Percentiles rank a stretch among this genome's conserved stretches.
These are phyloP conservation scores for Trichoderma atrobrunneum DNA, from an alignment of 2,329 filamentous ascomycete species.

Conservation along the genomic window DNA sequence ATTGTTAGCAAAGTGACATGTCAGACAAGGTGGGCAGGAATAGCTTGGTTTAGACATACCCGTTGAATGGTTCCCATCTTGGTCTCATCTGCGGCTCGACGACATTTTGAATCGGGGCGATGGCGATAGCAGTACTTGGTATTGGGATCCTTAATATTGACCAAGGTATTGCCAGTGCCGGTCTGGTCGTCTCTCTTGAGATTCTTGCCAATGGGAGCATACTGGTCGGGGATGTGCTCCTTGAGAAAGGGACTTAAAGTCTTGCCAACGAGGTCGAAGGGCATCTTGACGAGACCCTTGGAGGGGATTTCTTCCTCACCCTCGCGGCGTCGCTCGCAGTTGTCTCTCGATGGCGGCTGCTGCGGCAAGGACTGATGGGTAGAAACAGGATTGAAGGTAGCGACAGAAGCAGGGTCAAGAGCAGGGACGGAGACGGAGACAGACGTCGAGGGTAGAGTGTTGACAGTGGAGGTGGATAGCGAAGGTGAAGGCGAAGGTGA, in stretches of 20 bases:
- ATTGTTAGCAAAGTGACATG: slow-evolving; percentile 6
- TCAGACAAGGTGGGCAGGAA: background rate
- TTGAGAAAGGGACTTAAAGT: slow-evolving; percentile 85
- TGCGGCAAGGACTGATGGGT: slow-evolving; percentile 18
- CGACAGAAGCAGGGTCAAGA: background rate
- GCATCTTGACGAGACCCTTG: slow-evolving; percentile 52
- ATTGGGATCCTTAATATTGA: slow-evolving; percentile 57
- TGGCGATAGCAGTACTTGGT: slow-evolving; percentile 97
- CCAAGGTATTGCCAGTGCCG: slow-evolving; percentile 22
- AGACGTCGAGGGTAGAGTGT: background rate
- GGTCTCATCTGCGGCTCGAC: slow-evolving; percentile 86
- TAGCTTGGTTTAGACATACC: slow-evolving; percentile 47
- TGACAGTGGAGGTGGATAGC: slow-evolving; percentile 3
- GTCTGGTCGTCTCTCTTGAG: slow-evolving; percentile 33
- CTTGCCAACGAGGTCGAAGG: slow-evolving; percentile 66
- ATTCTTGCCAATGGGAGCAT: slow-evolving; percentile 71
- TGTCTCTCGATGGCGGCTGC: slow-evolving; percentile 38
- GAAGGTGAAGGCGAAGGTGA: background rate
- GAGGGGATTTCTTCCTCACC: slow-evolving; percentile 48
- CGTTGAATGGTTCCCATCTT: slow-evolving; percentile 95
- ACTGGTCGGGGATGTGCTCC: slow-evolving; percentile 85
- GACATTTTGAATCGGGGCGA: slow-evolving; percentile 88
- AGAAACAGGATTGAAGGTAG: background rate
- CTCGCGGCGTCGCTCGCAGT: slow-evolving; percentile 51
- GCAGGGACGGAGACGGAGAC: background rate